Percentiles rank a stretch among this genome's conserved stretches.
These are phyloP conservation scores for Adansonia madagascariensis DNA, from an alignment of 441 rosid genomes.

Conservation along the genomic window DNA sequence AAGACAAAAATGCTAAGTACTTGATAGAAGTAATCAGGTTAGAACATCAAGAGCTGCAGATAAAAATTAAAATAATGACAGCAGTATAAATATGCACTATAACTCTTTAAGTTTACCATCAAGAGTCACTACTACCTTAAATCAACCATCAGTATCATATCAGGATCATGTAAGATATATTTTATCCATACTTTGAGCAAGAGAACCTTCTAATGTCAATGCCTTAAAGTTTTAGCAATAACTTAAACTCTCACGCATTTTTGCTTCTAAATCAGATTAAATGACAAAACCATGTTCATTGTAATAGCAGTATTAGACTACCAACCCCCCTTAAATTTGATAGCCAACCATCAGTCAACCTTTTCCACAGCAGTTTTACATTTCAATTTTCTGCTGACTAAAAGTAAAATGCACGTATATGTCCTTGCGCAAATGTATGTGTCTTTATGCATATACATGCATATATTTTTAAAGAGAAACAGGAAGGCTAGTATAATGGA, in stretches of 20 bases:
- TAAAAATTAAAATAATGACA: neutral
- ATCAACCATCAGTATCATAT: neutral
- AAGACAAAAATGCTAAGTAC: neutral
- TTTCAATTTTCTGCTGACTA: neutral
- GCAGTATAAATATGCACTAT: neutral
- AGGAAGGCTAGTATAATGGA: conserved; percentile 10
- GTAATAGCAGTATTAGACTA: too few relatives aligned
- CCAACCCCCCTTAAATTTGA: too few relatives aligned
- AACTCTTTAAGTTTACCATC: neutral
- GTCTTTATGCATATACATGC: neutral
- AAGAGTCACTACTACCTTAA: neutral
- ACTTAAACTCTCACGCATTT: neutral
- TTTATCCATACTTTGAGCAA: neutral
- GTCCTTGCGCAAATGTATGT: neutral
- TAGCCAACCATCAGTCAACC: neutral
- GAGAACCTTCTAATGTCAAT: neutral
- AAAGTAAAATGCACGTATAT: neutral
- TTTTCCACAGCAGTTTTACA: neutral
- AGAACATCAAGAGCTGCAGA: neutral
- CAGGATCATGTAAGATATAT: neutral
- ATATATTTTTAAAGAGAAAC: neutral
- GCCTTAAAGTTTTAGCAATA: neutral
- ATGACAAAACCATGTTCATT: neutral
- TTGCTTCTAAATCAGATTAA: neutral
- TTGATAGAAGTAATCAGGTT: neutral